These are phyloP conservation scores for Medicago arabica DNA, from an alignment of 306 rosid species.

Conservation along the genomic window DNA sequence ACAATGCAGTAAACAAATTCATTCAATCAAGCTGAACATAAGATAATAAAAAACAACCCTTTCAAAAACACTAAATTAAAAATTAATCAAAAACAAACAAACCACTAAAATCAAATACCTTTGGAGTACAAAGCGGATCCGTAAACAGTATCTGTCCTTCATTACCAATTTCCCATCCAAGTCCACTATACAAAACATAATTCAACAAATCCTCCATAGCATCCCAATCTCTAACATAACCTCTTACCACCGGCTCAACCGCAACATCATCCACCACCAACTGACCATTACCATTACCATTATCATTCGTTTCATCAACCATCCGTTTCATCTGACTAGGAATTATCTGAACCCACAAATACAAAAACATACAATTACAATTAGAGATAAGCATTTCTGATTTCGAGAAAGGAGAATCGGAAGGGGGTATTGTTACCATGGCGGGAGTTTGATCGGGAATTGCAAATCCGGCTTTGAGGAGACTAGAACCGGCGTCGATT, in stretches of 20 bases:
- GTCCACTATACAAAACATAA: slow-evolving; percentile 85
- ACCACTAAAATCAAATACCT: slow-evolving; percentile 55
- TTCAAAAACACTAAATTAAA: slow-evolving; percentile 9
- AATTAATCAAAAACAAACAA: neutral
- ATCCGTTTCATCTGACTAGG: slow-evolving; percentile 90
- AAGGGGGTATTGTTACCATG: slow-evolving; percentile 53
- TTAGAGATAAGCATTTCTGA: slow-evolving; percentile 25
- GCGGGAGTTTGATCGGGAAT: slow-evolving; percentile 95
- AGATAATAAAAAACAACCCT: neutral
- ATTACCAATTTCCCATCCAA: slow-evolving; percentile 98
- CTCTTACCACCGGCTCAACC: slow-evolving; percentile 81
- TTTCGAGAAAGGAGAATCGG: slow-evolving; percentile 10
- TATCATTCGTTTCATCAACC: slow-evolving; percentile 66
- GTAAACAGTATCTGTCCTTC: slow-evolving; percentile 96
- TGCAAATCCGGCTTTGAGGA: slow-evolving; percentile 95
- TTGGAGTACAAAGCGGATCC: slow-evolving; percentile 95
- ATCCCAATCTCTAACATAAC: slow-evolving; percentile 92
- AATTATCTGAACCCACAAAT: slow-evolving; percentile 57
- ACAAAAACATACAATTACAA: neutral
- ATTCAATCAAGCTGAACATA: slow-evolving; percentile 4
- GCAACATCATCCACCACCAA: slow-evolving; percentile 52
- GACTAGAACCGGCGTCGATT: slow-evolving; percentile 83
- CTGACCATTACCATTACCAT: slow-evolving; percentile 54
- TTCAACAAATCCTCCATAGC: slow-evolving; percentile 95
- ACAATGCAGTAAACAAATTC: neutral